Evolutionary conservation across 768 basidiomycete species (phyloP).

Genomic region (Austroboletus festivus): DNA sequence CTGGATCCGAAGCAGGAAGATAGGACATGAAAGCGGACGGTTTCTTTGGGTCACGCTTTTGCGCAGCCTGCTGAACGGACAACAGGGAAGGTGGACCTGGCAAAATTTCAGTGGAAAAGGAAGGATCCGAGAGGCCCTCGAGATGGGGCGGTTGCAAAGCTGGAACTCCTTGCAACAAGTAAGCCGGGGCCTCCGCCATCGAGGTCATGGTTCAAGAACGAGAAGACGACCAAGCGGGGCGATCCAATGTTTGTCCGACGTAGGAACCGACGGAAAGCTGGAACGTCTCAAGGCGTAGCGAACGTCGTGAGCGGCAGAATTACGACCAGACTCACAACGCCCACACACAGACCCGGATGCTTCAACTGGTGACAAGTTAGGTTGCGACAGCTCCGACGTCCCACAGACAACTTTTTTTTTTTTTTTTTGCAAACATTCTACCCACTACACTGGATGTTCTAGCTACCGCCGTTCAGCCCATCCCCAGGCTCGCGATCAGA

Average conservation of each 20-base stretch:
- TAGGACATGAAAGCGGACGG: conserved; percentile 68
- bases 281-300: conserved; percentile 14
- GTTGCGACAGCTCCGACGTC: conserved; percentile 20
- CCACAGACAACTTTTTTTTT: conserved; percentile 26
- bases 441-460: conserved; percentile 3
- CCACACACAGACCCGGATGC: conserved; percentile 17
- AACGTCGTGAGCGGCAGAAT: conserved; percentile 23
- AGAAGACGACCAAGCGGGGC: conserved; percentile 22
- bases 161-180: conserved; percentile 68
- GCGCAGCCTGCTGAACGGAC: conserved; percentile 64
- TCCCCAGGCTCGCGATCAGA: not conserved
- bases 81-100: conserved; percentile 80
- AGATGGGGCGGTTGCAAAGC: conserved; percentile 77
- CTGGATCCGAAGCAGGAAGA: conserved; percentile 80
- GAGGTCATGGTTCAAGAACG: conserved; percentile 56
- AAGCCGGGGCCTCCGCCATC: conserved; percentile 65
- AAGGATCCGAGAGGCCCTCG: conserved; percentile 65
- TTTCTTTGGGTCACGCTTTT: conserved; percentile 82
- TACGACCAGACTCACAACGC: conserved; percentile 17
- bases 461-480: conserved; percentile 14
- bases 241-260: conserved; percentile 15
- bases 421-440: conserved; percentile 21
- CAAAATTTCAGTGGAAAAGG: conserved; percentile 85
- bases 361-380: conserved; percentile 23
- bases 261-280: conserved; percentile 16